Evolutionary conservation across 768 basidiomycete species (phyloP).

Genomic region (Rhizopogon sp.): DNA sequence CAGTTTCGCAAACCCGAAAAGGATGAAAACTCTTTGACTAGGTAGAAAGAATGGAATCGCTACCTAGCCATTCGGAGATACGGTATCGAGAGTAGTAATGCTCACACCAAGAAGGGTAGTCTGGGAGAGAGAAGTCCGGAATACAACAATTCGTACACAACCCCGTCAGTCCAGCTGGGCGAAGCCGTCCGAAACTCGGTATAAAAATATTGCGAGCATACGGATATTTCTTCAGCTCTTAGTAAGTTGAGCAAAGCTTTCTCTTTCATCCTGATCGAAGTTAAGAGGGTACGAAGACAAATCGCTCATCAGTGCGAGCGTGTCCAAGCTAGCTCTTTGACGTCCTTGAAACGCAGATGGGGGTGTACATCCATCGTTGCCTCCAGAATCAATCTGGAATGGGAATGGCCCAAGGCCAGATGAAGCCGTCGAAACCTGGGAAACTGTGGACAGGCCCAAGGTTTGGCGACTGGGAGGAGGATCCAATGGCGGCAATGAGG

Average conservation of each 20-base stretch:
- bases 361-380: constrained; percentile 25
- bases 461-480: constrained; percentile 56
- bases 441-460: constrained; percentile 70
- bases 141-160: constrained; percentile 27
- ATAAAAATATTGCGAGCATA: background rate
- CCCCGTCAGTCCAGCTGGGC: constrained; percentile 25
- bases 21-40: constrained; percentile 1
- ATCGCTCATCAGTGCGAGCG: constrained; percentile 77
- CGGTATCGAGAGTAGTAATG: constrained; percentile 5
- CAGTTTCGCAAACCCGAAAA: constrained; percentile 7
- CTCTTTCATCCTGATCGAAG: constrained; percentile 46
- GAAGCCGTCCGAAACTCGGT: constrained; percentile 5
- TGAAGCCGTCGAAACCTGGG: constrained; percentile 72
- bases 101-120: constrained; percentile 9
- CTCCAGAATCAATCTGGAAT: constrained; percentile 76
- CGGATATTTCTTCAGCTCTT: constrained; percentile 16
- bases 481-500: constrained; percentile 30
- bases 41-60: constrained; percentile 3
- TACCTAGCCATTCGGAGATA: background rate
- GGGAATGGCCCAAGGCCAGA: constrained; percentile 82
- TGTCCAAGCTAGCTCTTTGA: constrained; percentile 80
- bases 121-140: constrained; percentile 6
- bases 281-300: constrained; percentile 79
- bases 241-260: constrained; percentile 15
- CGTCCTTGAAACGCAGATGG: constrained; percentile 38